Percentiles rank a stretch among this genome's conserved stretches.
These are phyloP conservation scores for Phytopythium kandeliae DNA, from an alignment of 352 stramenopile genomes.

Conservation along the genomic window DNA sequence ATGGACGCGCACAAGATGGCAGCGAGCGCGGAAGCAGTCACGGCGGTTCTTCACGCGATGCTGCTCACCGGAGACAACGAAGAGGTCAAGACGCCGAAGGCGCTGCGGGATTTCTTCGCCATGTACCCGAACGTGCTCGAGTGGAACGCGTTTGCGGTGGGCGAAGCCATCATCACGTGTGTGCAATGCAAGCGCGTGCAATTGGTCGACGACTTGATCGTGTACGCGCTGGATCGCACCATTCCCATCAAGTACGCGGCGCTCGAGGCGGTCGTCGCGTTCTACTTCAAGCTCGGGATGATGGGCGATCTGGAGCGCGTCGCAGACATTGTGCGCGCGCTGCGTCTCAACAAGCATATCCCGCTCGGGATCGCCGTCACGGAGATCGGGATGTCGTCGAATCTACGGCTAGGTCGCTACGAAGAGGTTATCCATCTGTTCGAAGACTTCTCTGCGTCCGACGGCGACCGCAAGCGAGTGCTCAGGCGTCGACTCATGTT, in stretches of 20 bases:
- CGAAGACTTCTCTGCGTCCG: slow-evolving; percentile 60
- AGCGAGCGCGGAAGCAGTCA: slow-evolving; percentile 42
- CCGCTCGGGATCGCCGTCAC: slow-evolving; percentile 62
- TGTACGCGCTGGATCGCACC: slow-evolving; percentile 47
- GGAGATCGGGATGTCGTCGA: slow-evolving; percentile 71
- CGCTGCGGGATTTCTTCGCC: slow-evolving; percentile 42
- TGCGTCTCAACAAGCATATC: slow-evolving; percentile 74
- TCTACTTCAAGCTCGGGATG: slow-evolving; percentile 63
- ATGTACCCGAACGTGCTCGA: slow-evolving; percentile 41
- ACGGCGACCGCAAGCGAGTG: slow-evolving; percentile 58
- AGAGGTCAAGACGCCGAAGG: slow-evolving; percentile 21
- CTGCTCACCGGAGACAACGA: slow-evolving; percentile 19
- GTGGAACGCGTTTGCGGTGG: slow-evolving; percentile 62
- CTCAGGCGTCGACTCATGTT: slow-evolving; percentile 56
- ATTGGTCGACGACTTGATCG: slow-evolving; percentile 57
- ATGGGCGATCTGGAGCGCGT: slow-evolving; percentile 54
- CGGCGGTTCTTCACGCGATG: slow-evolving; percentile 33
- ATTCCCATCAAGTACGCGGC: slow-evolving; percentile 77
- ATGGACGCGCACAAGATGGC: slow-evolving; percentile 56
- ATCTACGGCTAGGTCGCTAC: slow-evolving; percentile 44
- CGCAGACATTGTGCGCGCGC: slow-evolving; percentile 50
- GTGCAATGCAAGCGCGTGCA: slow-evolving; percentile 39
- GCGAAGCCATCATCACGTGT: slow-evolving; percentile 53
- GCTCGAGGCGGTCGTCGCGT: slow-evolving; percentile 62
- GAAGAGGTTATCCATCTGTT: slow-evolving; percentile 66